These are phyloP conservation scores for Kluyveromyces siamensis DNA, from an alignment of 805 yeast genomes.

Conservation along the genomic window DNA sequence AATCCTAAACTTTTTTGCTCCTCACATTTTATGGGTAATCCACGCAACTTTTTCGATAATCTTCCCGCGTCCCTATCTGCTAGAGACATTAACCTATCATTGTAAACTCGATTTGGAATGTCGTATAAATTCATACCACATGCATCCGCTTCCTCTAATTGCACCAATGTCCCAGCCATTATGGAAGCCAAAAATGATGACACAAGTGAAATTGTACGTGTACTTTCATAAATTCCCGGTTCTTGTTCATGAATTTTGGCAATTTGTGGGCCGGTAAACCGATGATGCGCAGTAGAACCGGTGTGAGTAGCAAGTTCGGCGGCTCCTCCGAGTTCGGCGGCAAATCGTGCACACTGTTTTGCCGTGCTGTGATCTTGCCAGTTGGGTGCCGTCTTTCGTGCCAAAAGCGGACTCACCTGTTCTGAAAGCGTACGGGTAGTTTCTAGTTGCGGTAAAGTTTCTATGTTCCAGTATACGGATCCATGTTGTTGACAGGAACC, in stretches of 20 bases:
- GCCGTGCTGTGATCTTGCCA: slow-evolving; percentile 95
- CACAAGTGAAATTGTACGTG: slow-evolving; percentile 60
- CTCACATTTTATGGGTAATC: slow-evolving; percentile 33
- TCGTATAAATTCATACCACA: slow-evolving; percentile 92
- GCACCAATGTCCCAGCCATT: slow-evolving; percentile 52
- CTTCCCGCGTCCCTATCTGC: slow-evolving; percentile 21
- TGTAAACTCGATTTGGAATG: slow-evolving; percentile 45
- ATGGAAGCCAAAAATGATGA: slow-evolving; percentile 72
- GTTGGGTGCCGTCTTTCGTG: slow-evolving; percentile 66
- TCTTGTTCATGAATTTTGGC: slow-evolving; percentile 52
- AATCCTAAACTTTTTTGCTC: slow-evolving; percentile 34
- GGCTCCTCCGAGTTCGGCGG: slow-evolving; percentile 58
- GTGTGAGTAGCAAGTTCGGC: slow-evolving; percentile 51
- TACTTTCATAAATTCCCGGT: slow-evolving; percentile 43
- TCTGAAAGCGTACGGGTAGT: slow-evolving; percentile 31
- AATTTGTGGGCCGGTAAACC: slow-evolving; percentile 91
- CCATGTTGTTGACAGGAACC: slow-evolving; percentile 95
- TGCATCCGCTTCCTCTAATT: slow-evolving; percentile 75
- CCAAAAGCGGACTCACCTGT: slow-evolving; percentile 48
- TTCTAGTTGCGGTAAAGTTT: slow-evolving; percentile 32
- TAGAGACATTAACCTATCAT: slow-evolving; percentile 43
- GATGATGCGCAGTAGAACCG: slow-evolving; percentile 81
- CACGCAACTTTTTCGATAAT: slow-evolving; percentile 35
- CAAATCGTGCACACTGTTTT: slow-evolving; percentile 44
- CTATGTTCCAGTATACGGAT: slow-evolving; percentile 68